A percentile compares a stretch with the other conserved stretches of the same genome.
These are phyloP conservation scores for Serendipita sp. DNA, from an alignment of 768 basidiomycete species.

Conservation along the genomic window DNA sequence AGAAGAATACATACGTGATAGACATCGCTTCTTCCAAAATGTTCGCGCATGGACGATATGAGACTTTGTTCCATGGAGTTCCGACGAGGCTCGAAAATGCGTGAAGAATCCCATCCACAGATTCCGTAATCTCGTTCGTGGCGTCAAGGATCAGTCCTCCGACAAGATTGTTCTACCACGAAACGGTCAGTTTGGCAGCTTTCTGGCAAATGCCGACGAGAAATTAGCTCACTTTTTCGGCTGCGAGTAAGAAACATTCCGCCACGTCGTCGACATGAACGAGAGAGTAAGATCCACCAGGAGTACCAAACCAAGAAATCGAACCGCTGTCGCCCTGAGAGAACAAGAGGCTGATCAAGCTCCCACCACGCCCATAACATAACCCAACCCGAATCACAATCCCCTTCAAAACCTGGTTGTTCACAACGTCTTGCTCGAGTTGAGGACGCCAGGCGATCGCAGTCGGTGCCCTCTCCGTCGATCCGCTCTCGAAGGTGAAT, in stretches of 20 bases:
- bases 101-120: conserved; percentile 25
- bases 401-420: conserved; percentile 21
- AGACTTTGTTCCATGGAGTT: conserved; percentile 19
- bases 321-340: conserved; percentile 18
- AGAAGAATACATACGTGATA: too few species aligned
- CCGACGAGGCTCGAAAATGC: conserved; percentile 18
- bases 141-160: conserved; percentile 27
- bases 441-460: conserved; percentile 21
- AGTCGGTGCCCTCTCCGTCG: background rate
- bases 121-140: conserved; percentile 25
- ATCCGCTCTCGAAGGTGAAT: too few species aligned
- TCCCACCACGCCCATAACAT: conserved; percentile 29
- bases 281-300: conserved; percentile 20
- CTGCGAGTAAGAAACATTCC: conserved; percentile 25
- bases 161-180: conserved; percentile 11
- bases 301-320: conserved; percentile 22
- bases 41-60: background rate
- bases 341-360: conserved; percentile 22
- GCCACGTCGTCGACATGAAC: conserved; percentile 33
- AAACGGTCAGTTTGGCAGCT: too few species aligned
- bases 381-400: conserved; percentile 30
- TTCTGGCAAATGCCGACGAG: background rate
- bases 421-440: conserved; percentile 20
- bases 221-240: conserved; percentile 20
- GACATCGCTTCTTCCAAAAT: too few species aligned